Conservation (phyloP, 2,329 filamentous ascomycete species). For the Epichloe gansuensis region DNA sequence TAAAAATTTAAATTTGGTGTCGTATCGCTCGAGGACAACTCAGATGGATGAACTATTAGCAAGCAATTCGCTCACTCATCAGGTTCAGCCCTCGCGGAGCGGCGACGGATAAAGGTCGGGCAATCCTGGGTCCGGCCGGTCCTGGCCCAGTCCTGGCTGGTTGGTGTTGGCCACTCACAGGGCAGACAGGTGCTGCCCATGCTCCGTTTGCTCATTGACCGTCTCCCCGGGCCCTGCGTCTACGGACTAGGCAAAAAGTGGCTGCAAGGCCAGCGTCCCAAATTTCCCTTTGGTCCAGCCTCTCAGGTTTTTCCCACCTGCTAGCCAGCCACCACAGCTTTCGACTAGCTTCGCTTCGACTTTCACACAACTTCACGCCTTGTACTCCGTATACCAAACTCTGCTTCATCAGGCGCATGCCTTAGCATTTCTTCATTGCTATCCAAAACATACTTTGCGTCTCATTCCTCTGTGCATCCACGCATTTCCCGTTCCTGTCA, state of each 20-base stretch:
- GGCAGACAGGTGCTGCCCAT: background rate
- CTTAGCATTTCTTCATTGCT: slow-evolving; percentile 5
- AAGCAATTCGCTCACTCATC: slow-evolving; percentile 6
- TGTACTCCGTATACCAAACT: slow-evolving; percentile 3
- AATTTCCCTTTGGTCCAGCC: slow-evolving; percentile 21
- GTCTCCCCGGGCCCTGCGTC: slow-evolving; percentile 2
- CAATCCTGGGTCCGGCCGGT: background rate
- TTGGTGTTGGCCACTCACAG: no score
- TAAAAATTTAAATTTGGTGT: no score
- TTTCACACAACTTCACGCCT: slow-evolving; percentile 7
- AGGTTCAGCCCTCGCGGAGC: slow-evolving; percentile 22
- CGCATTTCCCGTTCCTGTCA: background rate
- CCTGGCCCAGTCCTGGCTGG: no score
- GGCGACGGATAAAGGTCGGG: slow-evolving; percentile 20
- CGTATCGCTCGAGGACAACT: no score
- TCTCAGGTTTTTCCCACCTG: slow-evolving; percentile 22
- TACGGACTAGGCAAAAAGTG: background rate
- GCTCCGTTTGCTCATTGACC: background rate
- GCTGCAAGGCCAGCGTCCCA: slow-evolving; percentile 14
- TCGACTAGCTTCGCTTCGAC: slow-evolving; percentile 8
- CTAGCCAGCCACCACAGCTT: slow-evolving; percentile 5
- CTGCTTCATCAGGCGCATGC: slow-evolving; percentile 4
- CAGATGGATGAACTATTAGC: no score
- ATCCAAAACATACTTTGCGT: slow-evolving; percentile 3
- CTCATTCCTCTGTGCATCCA: background rate